Conservation (phyloP, 179 eudicot genomes). For the Spinacia oleracea region DNA sequence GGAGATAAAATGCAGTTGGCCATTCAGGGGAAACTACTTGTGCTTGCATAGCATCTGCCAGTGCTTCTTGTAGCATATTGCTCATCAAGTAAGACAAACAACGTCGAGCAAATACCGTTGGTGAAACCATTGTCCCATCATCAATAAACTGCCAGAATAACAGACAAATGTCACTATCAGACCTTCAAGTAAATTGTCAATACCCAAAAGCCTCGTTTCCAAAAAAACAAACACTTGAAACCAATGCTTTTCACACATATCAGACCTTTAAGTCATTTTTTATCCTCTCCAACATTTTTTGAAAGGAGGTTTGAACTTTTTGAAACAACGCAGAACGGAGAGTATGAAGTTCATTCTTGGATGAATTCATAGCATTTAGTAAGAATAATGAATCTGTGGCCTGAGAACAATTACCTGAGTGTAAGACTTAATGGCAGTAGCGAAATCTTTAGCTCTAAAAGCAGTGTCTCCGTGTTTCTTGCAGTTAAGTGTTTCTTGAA, state of each 20-base stretch:
- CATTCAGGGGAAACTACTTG: conserved; percentile 73
- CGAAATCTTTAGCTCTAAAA: conserved; percentile 68
- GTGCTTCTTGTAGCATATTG: conserved; percentile 75
- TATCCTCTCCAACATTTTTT: too few relatives aligned
- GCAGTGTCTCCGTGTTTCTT: conserved; percentile 77
- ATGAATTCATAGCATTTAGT: background rate
- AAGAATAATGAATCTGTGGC: background rate
- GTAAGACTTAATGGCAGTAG: conserved; percentile 61
- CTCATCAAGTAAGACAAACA: conserved; percentile 70
- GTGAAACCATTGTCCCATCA: conserved; percentile 74
- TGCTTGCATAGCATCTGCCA: conserved; percentile 91
- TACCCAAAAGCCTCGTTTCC: too few relatives aligned
- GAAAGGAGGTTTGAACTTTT: background rate
- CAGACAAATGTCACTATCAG: conserved; percentile 2
- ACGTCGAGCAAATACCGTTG: conserved; percentile 77
- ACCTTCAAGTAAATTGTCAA: background rate
- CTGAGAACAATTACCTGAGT: conserved; percentile 49
- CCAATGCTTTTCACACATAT: too few relatives aligned
- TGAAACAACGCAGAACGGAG: too few relatives aligned
- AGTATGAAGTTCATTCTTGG: background rate
- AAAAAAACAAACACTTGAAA: too few relatives aligned
- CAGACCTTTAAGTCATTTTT: too few relatives aligned
- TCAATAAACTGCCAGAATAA: conserved; percentile 54
- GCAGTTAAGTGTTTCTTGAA: conserved; percentile 71
- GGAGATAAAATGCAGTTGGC: conserved; percentile 84